Conservation (phyloP, 1,284 basidiomycete genomes). For the Coniferiporia weirii region DNA sequence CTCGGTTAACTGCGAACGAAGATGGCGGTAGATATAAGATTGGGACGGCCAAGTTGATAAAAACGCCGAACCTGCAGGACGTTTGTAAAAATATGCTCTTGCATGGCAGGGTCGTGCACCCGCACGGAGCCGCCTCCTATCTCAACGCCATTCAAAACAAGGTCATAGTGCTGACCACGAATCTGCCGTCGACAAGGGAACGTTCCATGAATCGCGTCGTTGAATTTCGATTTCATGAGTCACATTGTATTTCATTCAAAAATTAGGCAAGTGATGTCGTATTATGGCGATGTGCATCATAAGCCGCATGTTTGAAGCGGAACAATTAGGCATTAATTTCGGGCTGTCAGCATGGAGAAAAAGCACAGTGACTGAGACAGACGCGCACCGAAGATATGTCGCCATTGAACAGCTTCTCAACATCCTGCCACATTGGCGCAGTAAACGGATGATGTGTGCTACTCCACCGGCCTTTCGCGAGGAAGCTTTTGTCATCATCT, state of each 20-base stretch:
- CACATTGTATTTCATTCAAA: not conserved
- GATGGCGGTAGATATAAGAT: constrained; percentile 6
- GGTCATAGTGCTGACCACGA: constrained; percentile 94
- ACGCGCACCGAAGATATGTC: constrained; percentile 54
- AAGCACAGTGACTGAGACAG: not conserved
- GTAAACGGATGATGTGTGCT: constrained; percentile 95
- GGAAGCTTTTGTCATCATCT: constrained; percentile 82
- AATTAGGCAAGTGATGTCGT: not conserved
- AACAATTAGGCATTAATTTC: not conserved
- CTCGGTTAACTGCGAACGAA: constrained; percentile 53
- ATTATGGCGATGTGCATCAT: not conserved
- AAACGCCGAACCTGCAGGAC: constrained; percentile 62
- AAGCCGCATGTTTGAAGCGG: not conserved
- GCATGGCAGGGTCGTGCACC: constrained; percentile 83
- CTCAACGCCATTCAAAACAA: constrained; percentile 92
- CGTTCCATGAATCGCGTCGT: not conserved
- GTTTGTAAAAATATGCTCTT: constrained; percentile 76
- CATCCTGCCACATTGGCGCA: constrained; percentile 88
- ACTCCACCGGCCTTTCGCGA: constrained; percentile 84
- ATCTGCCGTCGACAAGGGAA: constrained; percentile 42
- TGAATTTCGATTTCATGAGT: not conserved
- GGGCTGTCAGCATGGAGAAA: constrained; percentile 7
- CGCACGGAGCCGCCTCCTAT: constrained; percentile 93
- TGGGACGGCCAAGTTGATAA: not conserved
- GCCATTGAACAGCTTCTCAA: constrained; percentile 67